Base-by-base conservation (phyloP, 495 filamentous ascomycete species). In the Xanthoparmelia taractica region DNA sequence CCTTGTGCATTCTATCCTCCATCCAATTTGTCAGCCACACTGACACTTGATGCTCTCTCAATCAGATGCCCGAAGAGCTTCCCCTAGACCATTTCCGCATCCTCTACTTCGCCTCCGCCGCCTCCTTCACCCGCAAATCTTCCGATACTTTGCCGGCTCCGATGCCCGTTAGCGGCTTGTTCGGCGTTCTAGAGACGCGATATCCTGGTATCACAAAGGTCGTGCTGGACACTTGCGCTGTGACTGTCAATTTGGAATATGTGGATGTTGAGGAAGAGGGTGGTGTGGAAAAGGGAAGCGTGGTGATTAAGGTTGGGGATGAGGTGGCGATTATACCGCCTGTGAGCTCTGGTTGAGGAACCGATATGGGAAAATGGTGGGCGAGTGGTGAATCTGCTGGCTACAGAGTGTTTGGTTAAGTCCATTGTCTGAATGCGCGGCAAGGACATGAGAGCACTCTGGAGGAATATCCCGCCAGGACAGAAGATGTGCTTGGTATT, bases 271-370 rank as follows among this genome's bases (percentile, higher is more conserved):
- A 75, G 8, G 34, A 63, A 50, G 66, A 72, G 48, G 73, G 76
- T 48, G 68, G 73, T 27, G 72, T 71, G 10, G 71, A 73, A 0
- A 70, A 73, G 40, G 68, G 60, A 57, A 63, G 50, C 3, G 68
- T 74, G 8, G 72, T 86, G 50, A 90, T 98, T 64, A 70, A 86
- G 61, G 83, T 79, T 27, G 92, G 91, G 23, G 89, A 94, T 68
- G 94, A 98, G 75, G 91, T 97, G 54, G 95, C 88, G 15, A 87
- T 98, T 54, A 97, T 98, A 65, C 94, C 94, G 37, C 94, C 94
- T n/a, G 94, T 97, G 58, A 97, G 94, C 79, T 89, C 88, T 43
- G 90, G 90, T 27, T 87, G 37, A 64, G 33, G 15, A 33, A 2
- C 4, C 27, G 7, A 20, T 43, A 8, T 5, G 18, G 8, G 17